phyloP scores from a whole-genome alignment of 176 grass and related monocot species.

The Typha latifolia region DNA sequence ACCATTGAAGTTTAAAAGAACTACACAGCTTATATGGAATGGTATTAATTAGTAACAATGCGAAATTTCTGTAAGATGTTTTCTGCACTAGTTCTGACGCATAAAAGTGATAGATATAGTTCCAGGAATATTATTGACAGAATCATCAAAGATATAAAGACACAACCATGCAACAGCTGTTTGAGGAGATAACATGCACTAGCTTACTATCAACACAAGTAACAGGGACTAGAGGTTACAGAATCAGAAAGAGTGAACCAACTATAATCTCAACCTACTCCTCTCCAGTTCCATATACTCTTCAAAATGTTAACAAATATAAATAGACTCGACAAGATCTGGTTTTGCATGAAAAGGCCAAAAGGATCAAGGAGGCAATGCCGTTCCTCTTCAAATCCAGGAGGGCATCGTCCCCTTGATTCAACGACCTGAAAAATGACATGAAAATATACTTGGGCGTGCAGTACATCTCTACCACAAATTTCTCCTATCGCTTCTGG shows the following conservation, averaged over 20 bases:
- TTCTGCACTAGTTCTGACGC: too few species aligned
- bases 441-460: neutral
- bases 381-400: neutral
- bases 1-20: too few species aligned
- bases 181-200: too few species aligned
- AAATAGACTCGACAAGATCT: neutral
- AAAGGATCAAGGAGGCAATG: neutral
- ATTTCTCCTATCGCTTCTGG: conserved; percentile 39
- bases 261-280: neutral
- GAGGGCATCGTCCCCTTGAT: neutral
- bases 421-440: neutral
- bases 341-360: neutral
- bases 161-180: too few species aligned
- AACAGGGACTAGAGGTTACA: too few species aligned
- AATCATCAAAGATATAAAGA: too few species aligned
- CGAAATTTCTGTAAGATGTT: too few species aligned
- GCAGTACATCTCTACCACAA: neutral
- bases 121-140: too few species aligned
- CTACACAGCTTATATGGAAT: too few species aligned
- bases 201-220: too few species aligned
- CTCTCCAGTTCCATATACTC: neutral
- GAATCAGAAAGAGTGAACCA: neutral
- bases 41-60: too few species aligned
- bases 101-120: too few species aligned
- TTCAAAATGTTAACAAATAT: neutral